Evolutionary conservation across 1,139 yeast genomes (phyloP), one percentile per base, ranked within the genome.

Genomic region (Sugiyamaella sp.): DNA sequence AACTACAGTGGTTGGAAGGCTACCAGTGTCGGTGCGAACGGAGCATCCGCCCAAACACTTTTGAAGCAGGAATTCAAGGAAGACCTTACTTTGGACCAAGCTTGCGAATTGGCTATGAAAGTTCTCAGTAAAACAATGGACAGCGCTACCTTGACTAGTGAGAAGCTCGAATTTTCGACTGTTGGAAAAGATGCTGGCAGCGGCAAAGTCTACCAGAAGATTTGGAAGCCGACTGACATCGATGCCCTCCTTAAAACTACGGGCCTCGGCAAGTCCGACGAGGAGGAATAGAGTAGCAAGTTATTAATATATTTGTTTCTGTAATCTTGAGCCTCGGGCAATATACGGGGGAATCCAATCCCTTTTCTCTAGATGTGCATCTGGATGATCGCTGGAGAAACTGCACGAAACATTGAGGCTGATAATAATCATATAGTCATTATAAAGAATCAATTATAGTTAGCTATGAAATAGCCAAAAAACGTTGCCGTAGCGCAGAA

Each of bases 1-100:
- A 95, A 95, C 73, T 95, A 90, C 70, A 84, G 95, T 37, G 99
- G 99, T 24, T 95, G 99, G 99, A 90, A 88, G 72, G 99, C 99
- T 44, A 91, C 97, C 41, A 82, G 91, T 65, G 93, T 93, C 59
- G 99, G 99, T 40, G 97, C 98, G 54, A 95, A 93, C 74, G 91
- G 89, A 61, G 83, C 96, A 3, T 91, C 97, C 43, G 97, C 98
- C 1, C 99, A 95, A 74, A 91, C 99, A 1, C 76, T 95, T 61
- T 79, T 95, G 68, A 95, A 93, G 73, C 96, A 91, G 74, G 99
- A 95, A 67, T 95, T 88, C 75, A 89, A 87, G 68, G 95, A 89
- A 63, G 95, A 86, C 55, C 72, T 89, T 66, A 73, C 79, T 17
- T 76, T 95, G 63, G 81, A 84, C 57, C 95, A 86, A 51, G 97